Percentiles rank a stretch among this genome's conserved stretches.
Evolutionary conservation across 768 basidiomycete genomes (phyloP).

Genomic region (Kwoniella dendrophila): DNA sequence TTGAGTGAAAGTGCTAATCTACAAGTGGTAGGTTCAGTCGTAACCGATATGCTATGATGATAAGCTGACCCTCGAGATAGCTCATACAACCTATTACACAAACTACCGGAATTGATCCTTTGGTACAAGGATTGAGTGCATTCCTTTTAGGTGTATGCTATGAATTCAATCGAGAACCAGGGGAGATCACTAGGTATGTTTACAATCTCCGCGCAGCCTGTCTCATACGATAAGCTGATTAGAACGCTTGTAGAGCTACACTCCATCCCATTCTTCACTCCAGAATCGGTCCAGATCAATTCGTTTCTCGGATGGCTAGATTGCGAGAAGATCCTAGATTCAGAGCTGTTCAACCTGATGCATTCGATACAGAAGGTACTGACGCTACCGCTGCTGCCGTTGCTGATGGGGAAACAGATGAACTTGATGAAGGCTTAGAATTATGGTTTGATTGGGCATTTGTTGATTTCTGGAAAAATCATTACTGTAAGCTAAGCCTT

Average conservation of each 20-base stretch:
- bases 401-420: conserved; percentile 55
- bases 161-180: conserved; percentile 92
- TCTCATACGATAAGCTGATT: background rate
- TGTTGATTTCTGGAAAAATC: conserved; percentile 98
- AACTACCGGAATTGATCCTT: conserved; percentile 75
- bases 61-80: conserved; percentile 59
- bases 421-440: conserved; percentile 68
- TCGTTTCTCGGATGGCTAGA: conserved; percentile 81
- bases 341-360: conserved; percentile 83
- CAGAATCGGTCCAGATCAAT: conserved; percentile 84
- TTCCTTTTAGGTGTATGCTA: conserved; percentile 93
- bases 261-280: conserved; percentile 82
- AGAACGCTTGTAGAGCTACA: conserved; percentile 63
- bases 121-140: conserved; percentile 85
- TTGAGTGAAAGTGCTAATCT: conserved; percentile 82
- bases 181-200: conserved; percentile 87
- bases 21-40: conserved; percentile 69
- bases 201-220: background rate
- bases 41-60: background rate
- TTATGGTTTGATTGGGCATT: conserved; percentile 99
- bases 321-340: conserved; percentile 91
- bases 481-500: conserved; percentile 74
- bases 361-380: conserved; percentile 63
- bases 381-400: conserved; percentile 20
- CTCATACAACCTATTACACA: conserved; percentile 95